Conservation (phyloP, 2,329 filamentous ascomycete genomes). For the Sclerotinia borealis region DNA sequence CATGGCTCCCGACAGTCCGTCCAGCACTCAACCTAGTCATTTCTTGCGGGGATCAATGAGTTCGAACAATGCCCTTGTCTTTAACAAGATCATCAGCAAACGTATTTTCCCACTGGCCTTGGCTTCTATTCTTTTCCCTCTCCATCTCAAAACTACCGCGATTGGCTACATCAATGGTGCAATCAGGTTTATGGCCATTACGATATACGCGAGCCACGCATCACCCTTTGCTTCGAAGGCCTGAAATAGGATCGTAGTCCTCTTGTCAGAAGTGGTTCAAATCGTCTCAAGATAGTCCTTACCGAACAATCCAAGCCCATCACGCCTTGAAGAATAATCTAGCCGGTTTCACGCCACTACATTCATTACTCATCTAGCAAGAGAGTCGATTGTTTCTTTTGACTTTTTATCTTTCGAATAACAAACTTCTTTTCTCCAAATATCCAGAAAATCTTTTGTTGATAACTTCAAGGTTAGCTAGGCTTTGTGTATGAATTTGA, state of each 20-base stretch:
- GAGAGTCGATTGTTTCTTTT: constrained; percentile 17
- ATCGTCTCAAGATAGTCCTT: constrained; percentile 31
- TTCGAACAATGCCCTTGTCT: constrained; percentile 31
- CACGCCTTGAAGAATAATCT: constrained; percentile 19
- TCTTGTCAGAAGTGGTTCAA: constrained; percentile 24
- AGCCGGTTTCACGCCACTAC: constrained; percentile 28
- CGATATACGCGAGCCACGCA: constrained; percentile 39
- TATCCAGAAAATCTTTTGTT: constrained; percentile 18
- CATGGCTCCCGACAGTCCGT: constrained; percentile 32
- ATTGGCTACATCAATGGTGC: constrained; percentile 34
- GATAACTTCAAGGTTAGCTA: constrained; percentile 16
- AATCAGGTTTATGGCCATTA: constrained; percentile 41
- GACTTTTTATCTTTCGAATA: constrained; percentile 13
- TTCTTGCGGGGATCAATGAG: constrained; percentile 28
- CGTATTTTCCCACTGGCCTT: constrained; percentile 30
- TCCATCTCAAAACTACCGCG: constrained; percentile 38
- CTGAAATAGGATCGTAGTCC: constrained; percentile 33
- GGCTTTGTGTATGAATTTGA: constrained; percentile 14
- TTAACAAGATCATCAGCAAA: constrained; percentile 22
- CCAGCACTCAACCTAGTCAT: constrained; percentile 28
- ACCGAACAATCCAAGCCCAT: constrained; percentile 21
- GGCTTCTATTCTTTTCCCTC: constrained; percentile 19
- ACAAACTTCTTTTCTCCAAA: constrained; percentile 15
- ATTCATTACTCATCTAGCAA: constrained; percentile 23
- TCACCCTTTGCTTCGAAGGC: constrained; percentile 35